phyloP scores from a whole-genome alignment of 164 flowering plant genomes.

The Aristolochia californica region DNA sequence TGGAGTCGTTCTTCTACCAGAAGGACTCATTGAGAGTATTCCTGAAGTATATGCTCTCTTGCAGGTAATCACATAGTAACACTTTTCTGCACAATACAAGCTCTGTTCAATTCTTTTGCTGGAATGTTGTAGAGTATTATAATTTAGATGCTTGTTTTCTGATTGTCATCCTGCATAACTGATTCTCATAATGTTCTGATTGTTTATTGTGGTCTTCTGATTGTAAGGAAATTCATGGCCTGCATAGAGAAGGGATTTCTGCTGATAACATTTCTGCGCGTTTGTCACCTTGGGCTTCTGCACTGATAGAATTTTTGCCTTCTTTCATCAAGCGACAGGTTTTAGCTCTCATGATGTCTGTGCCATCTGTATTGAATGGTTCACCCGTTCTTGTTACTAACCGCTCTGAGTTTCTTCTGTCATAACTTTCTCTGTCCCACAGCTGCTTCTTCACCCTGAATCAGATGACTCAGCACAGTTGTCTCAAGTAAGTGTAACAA shows the following conservation, averaged over 20 bases:
- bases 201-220: not conserved
- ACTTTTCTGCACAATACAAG: not conserved
- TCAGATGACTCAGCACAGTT: constrained; percentile 98
- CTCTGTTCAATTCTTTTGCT: not conserved
- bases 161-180: not conserved
- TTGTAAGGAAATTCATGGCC: constrained; percentile 78
- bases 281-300: constrained; percentile 98
- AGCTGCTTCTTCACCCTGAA: constrained; percentile 63
- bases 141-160: not conserved
- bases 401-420: too few species aligned
- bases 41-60: constrained; percentile 95
- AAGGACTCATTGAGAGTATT: constrained; percentile 94
- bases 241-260: constrained; percentile 70
- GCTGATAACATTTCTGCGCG: constrained; percentile 68
- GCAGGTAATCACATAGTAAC: constrained; percentile 45
- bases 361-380: too few species aligned
- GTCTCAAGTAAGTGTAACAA: constrained; percentile 57
- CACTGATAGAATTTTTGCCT: constrained; percentile 89
- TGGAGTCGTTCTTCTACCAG: constrained; percentile 90
- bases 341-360: not conserved
- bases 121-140: not conserved
- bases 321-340: constrained; percentile 89
- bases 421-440: constrained; percentile 8
- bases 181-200: not conserved
- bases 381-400: too few species aligned